Percentiles rank a stretch among this genome's conserved stretches.
phyloP scores from a whole-genome alignment of 495 filamentous ascomycete genomes.

The Usnea hakonensis region DNA sequence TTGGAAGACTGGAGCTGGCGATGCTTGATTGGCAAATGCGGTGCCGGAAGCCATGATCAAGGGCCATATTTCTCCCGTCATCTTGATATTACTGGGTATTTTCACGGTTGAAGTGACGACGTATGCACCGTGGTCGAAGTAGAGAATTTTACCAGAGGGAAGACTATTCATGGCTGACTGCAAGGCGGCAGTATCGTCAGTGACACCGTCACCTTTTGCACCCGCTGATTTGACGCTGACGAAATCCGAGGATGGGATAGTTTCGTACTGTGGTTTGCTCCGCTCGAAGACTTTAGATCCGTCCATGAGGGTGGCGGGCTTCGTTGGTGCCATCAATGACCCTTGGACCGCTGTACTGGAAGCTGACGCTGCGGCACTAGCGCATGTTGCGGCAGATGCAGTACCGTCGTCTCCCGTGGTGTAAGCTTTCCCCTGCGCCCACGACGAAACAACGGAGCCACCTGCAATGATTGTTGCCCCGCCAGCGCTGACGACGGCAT shows the following conservation, averaged over 20 bases:
- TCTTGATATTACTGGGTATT: slow-evolving; percentile 67
- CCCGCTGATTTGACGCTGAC: slow-evolving; percentile 68
- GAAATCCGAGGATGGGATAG: slow-evolving; percentile 49
- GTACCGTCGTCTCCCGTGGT: slow-evolving; percentile 27
- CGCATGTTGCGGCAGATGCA: slow-evolving; percentile 22
- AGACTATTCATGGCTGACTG: slow-evolving; percentile 63
- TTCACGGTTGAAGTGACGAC: slow-evolving; percentile 75
- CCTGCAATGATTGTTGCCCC: slow-evolving; percentile 59
- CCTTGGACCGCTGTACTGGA: slow-evolving; percentile 23
- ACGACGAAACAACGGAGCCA: slow-evolving; percentile 61
- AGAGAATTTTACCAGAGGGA: slow-evolving; percentile 59
- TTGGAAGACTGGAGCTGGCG: slow-evolving; percentile 62
- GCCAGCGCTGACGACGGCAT: slow-evolving; percentile 45
- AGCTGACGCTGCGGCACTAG: slow-evolving; percentile 18
- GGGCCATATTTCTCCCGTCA: slow-evolving; percentile 88
- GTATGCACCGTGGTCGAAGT: slow-evolving; percentile 89
- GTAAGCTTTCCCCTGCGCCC: slow-evolving; percentile 69
- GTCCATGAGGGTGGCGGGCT: slow-evolving; percentile 47
- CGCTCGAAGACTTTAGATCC: slow-evolving; percentile 55
- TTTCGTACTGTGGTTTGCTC: slow-evolving; percentile 68
- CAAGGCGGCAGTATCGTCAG: slow-evolving; percentile 55
- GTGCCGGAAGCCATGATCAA: slow-evolving; percentile 75
- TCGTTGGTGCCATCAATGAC: slow-evolving; percentile 39
- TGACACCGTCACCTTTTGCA: slow-evolving; percentile 66
- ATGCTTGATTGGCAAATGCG: slow-evolving; percentile 57